Percentiles rank a stretch among this genome's conserved stretches.
Evolutionary conservation across 257 asterid species (phyloP).

Genomic region (Petunia secreta): DNA sequence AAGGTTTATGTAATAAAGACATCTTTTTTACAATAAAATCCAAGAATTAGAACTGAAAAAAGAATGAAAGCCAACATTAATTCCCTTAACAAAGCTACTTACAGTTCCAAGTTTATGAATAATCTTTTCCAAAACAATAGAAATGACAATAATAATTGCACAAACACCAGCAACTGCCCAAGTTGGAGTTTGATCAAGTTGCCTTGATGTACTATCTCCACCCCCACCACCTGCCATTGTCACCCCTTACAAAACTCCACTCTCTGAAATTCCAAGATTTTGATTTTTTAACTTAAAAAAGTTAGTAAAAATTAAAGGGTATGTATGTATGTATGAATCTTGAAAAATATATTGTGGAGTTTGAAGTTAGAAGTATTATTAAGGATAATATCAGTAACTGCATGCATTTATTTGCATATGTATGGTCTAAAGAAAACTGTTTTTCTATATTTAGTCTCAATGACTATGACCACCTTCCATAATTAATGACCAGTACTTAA

Average conservation of each 20-base stretch:
- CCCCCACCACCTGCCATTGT: conserved; percentile 62
- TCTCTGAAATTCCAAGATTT: background rate
- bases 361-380: no score
- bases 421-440: no score
- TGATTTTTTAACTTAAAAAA: no score
- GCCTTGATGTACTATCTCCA: conserved; percentile 38
- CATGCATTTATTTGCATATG: no score
- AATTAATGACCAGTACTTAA: no score
- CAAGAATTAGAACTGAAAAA: background rate
- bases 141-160: conserved; percentile 68
- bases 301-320: no score
- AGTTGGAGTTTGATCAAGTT: conserved; percentile 79
- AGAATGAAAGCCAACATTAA: background rate
- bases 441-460: no score
- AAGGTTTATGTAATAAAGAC: background rate
- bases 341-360: background rate
- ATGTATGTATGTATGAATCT: background rate
- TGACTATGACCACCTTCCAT: no score
- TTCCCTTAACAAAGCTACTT: background rate
- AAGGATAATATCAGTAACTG: no score
- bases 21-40: background rate
- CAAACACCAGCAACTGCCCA: conserved; percentile 97
- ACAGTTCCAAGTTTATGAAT: conserved; percentile 83
- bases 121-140: conserved; percentile 69
- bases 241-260: conserved; percentile 1